Evolutionary conservation across 2,329 filamentous ascomycete genomes (phyloP).

Genomic region (Neophaeococcomyces aloes): DNA sequence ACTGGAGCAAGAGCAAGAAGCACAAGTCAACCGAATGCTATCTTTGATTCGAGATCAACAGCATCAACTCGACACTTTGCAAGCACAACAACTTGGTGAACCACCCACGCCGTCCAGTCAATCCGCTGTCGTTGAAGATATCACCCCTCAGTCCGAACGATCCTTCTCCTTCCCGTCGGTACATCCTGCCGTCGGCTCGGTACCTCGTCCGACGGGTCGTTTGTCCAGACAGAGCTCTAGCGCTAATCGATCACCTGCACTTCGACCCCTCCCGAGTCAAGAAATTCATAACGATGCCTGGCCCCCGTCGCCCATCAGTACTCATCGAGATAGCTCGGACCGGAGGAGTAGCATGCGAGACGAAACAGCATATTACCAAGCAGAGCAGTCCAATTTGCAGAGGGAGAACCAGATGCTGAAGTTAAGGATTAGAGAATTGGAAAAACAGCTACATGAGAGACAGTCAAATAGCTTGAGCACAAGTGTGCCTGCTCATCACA

Average conservation of each 20-base stretch:
- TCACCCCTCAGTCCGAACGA: slow-evolving; percentile 33
- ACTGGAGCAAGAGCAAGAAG: slow-evolving; percentile 42
- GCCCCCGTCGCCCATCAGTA: slow-evolving; percentile 19
- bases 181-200: slow-evolving; percentile 25
- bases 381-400: slow-evolving; percentile 36
- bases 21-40: slow-evolving; percentile 42
- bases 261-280: slow-evolving; percentile 24
- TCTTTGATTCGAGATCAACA: slow-evolving; percentile 41
- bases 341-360: slow-evolving; percentile 33
- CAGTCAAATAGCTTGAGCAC: slow-evolving; percentile 8
- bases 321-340: slow-evolving; percentile 7
- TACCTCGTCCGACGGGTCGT: slow-evolving; percentile 26
- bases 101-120: slow-evolving; percentile 10
- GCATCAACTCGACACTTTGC: slow-evolving; percentile 32
- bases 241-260: slow-evolving; percentile 27
- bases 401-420: slow-evolving; percentile 41
- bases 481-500: slow-evolving; percentile 14
- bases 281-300: slow-evolving; percentile 15
- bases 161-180: slow-evolving; percentile 30
- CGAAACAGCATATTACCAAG: slow-evolving; percentile 38
- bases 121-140: slow-evolving; percentile 31
- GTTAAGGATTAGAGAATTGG: slow-evolving; percentile 36
- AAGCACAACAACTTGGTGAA: slow-evolving; percentile 17
- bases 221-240: slow-evolving; percentile 30
- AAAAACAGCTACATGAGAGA: slow-evolving; percentile 21